Percentiles rank a stretch among this genome's conserved stretches.
Conservation (phyloP, 768 basidiomycete species). For the Lactifluus volemus region DNA sequence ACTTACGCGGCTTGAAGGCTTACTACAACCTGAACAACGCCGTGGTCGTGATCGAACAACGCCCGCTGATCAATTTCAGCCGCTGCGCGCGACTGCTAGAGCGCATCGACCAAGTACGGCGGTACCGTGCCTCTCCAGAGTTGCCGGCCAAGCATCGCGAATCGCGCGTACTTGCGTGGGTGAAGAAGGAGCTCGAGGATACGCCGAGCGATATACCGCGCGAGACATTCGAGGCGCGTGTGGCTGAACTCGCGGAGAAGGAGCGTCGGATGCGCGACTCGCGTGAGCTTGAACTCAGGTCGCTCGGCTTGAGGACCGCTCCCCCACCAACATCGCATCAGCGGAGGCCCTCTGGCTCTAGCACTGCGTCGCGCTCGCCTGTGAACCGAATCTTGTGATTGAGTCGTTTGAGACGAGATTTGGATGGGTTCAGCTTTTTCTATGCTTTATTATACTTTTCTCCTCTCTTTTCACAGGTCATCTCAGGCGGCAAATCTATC, state of each 20-base stretch:
- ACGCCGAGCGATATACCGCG: slow-evolving; percentile 23
- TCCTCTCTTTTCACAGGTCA: too few species aligned
- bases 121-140: slow-evolving; percentile 27
- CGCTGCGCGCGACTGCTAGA: slow-evolving; percentile 33
- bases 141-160: slow-evolving; percentile 22
- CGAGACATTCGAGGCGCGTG: slow-evolving; percentile 31
- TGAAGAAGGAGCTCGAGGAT: slow-evolving; percentile 32
- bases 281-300: slow-evolving; percentile 11
- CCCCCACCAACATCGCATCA: not conserved
- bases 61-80: slow-evolving; percentile 35
- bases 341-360: not conserved
- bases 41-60: slow-evolving; percentile 22
- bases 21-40: not conserved
- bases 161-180: slow-evolving; percentile 33
- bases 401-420: not conserved
- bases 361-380: not conserved
- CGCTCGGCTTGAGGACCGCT: slow-evolving; percentile 12
- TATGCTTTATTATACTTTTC: not conserved
- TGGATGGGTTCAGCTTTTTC: not conserved
- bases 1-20: slow-evolving; percentile 18
- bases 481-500: too few species aligned
- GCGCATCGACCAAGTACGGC: slow-evolving; percentile 28
- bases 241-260: slow-evolving; percentile 19
- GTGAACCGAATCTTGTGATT: not conserved
- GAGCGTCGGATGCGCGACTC: slow-evolving; percentile 12